A percentile compares a stretch with the other conserved stretches of the same genome.
Conservation (phyloP, 2,329 filamentous ascomycete species). For the Fusarium mundagurra region DNA sequence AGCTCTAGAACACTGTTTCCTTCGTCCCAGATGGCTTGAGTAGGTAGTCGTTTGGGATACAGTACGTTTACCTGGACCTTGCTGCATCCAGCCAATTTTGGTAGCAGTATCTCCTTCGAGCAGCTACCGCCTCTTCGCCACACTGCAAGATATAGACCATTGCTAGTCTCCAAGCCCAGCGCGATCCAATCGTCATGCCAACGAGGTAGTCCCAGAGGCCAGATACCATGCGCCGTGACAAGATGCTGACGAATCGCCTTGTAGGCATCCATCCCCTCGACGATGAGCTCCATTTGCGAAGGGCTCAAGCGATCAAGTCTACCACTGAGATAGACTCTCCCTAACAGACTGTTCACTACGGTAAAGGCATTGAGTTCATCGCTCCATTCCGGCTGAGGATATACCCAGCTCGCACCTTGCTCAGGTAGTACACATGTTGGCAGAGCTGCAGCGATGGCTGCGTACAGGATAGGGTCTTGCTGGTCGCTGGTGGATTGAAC, state of each 20-base stretch:
- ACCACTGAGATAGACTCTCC: constrained; percentile 42
- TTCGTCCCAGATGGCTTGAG: accelerated
- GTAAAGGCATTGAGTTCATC: constrained; percentile 49
- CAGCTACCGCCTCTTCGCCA: not conserved
- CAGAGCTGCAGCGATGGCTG: constrained; percentile 44
- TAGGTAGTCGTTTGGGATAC: not conserved
- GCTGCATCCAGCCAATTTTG: not conserved
- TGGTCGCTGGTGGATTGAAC: constrained; percentile 51
- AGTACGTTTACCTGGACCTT: not conserved
- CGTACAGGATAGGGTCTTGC: constrained; percentile 46
- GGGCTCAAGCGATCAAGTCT: not conserved
- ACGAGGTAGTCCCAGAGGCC: not conserved
- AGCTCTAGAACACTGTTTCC: accelerated
- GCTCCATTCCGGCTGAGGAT: constrained; percentile 47
- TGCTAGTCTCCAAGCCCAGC: not conserved
- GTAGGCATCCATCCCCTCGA: not conserved
- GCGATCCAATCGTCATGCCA: not conserved
- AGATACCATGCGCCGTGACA: not conserved
- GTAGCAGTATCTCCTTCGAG: not conserved
- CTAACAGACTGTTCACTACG: constrained; percentile 48
- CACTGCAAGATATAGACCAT: not conserved
- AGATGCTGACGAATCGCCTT: not conserved
- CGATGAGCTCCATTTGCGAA: not conserved
- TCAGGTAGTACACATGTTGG: constrained; percentile 50
- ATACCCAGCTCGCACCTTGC: constrained; percentile 49